Percentiles rank a stretch among this genome's conserved stretches.
Evolutionary conservation across 257 asterid genomes (phyloP).

Genomic region (Salvia miltiorrhiza): DNA sequence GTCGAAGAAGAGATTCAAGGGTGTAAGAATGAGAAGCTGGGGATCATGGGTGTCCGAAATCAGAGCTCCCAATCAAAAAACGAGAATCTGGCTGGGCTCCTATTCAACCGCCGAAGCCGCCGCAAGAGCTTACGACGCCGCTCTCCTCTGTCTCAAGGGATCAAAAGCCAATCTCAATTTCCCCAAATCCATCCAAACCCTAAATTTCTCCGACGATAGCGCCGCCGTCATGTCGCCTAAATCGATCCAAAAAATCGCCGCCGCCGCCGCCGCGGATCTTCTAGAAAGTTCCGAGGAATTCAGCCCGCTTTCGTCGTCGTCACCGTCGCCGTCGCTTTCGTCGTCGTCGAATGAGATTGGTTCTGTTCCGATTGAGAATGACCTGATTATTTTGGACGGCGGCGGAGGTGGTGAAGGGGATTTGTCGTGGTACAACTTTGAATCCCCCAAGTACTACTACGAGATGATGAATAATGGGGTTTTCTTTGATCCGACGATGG

Average conservation of each 20-base stretch:
- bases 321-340: not conserved
- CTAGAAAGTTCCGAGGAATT: slow-evolving; percentile 4
- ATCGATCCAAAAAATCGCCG: slow-evolving; percentile 72
- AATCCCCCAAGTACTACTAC: slow-evolving; percentile 68
- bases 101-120: slow-evolving; percentile 94
- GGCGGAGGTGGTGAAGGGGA: not conserved
- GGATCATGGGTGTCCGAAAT: slow-evolving; percentile 92
- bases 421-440: slow-evolving; percentile 60
- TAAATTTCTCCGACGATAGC: not conserved
- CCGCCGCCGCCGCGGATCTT: slow-evolving; percentile 32
- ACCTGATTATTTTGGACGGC: slow-evolving; percentile 13
- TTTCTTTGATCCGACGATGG: slow-evolving; percentile 54
- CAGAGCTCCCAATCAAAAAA: slow-evolving; percentile 89
- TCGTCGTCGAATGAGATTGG: slow-evolving; percentile 10
- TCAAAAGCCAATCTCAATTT: slow-evolving; percentile 68
- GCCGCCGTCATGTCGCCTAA: slow-evolving; percentile 52
- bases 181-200: slow-evolving; percentile 29
- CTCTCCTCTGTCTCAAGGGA: slow-evolving; percentile 76
- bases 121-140: slow-evolving; percentile 96
- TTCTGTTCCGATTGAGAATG: slow-evolving; percentile 29
- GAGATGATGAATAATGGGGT: slow-evolving; percentile 54
- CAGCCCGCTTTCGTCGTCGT: slow-evolving; percentile 14
- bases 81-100: slow-evolving; percentile 93
- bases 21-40: slow-evolving; percentile 97
- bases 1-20: slow-evolving; percentile 52